Evolutionary conservation across 495 filamentous ascomycete species (phyloP).

Genomic region (Beverwykella pulmonaria): DNA sequence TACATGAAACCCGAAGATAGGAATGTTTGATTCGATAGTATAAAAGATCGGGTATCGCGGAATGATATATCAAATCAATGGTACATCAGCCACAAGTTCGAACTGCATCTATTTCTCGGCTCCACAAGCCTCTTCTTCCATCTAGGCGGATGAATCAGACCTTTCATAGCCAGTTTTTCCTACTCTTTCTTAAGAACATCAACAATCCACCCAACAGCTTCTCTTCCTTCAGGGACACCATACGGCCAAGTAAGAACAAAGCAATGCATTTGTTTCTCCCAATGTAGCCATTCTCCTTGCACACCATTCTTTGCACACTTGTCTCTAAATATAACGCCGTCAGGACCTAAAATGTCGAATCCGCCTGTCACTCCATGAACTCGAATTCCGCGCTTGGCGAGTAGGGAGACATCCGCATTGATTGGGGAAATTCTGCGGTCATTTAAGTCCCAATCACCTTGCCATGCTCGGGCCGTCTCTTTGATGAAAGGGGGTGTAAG

Average conservation of each 20-base stretch:
- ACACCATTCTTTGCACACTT: conserved; percentile 42
- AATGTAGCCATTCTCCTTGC: conserved; percentile 48
- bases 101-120: too few species aligned
- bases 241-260: conserved; percentile 49
- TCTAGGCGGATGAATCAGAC: too few species aligned
- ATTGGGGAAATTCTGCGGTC: conserved; percentile 45
- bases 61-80: too few species aligned
- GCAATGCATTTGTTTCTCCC: conserved; percentile 55
- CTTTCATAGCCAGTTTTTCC: background rate
- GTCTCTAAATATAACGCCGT: conserved; percentile 46
- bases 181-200: conserved; percentile 36
- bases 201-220: conserved; percentile 48
- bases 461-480: conserved; percentile 45
- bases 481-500: conserved; percentile 42
- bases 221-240: conserved; percentile 44
- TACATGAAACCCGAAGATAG: too few species aligned
- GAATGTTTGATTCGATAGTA: too few species aligned
- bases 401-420: conserved; percentile 38
- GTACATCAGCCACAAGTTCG: too few species aligned
- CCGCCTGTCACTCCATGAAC: conserved; percentile 47
- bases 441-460: conserved; percentile 34
- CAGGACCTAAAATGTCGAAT: conserved; percentile 48
- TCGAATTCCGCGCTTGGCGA: conserved; percentile 38
- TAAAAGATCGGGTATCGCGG: too few species aligned
- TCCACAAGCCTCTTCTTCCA: too few species aligned